These are phyloP conservation scores for Orbilia oligospora DNA, from an alignment of 2,329 filamentous ascomycete species.

Conservation along the genomic window DNA sequence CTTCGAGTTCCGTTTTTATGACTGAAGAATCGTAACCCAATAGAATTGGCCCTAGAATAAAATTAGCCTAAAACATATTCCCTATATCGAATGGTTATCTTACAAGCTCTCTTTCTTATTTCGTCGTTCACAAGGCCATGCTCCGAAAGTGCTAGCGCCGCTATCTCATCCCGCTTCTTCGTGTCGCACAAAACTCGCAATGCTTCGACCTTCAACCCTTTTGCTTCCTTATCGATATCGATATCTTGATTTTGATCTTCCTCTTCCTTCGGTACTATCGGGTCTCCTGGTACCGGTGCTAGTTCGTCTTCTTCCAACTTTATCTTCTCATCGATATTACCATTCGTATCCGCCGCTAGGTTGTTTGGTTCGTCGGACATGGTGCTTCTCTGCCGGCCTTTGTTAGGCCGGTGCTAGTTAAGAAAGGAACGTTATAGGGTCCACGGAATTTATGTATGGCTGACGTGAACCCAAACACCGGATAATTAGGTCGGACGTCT, in stretches of 20 bases:
- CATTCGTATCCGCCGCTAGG: not conserved
- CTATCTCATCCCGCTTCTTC: conserved; percentile 62
- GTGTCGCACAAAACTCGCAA: conserved; percentile 61
- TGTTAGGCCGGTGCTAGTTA: not conserved
- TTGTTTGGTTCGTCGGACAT: conserved; percentile 55
- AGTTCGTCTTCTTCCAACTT: conserved; percentile 60
- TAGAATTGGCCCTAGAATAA: conserved; percentile 65
- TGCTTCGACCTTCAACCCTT: conserved; percentile 62
- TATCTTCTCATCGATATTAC: conserved; percentile 31
- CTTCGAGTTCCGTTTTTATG: conserved; percentile 57
- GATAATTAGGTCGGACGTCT: conserved; percentile 19
- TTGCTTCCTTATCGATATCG: conserved; percentile 40
- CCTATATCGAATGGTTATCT: conserved; percentile 13
- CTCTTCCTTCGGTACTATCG: conserved; percentile 60
- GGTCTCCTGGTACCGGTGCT: not conserved
- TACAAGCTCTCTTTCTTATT: conserved; percentile 64
- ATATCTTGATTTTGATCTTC: conserved; percentile 33
- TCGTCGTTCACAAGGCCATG: conserved; percentile 64
- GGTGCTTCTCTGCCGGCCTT: not conserved
- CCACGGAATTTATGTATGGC: not conserved
- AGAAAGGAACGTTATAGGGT: not conserved
- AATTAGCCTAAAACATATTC: conserved; percentile 3
- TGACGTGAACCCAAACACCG: not conserved
- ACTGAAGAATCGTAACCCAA: conserved; percentile 67
- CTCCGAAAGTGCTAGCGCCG: conserved; percentile 61